phyloP scores from a whole-genome alignment of 495 filamentous ascomycete species.

The Cudoniella acicularis region DNA sequence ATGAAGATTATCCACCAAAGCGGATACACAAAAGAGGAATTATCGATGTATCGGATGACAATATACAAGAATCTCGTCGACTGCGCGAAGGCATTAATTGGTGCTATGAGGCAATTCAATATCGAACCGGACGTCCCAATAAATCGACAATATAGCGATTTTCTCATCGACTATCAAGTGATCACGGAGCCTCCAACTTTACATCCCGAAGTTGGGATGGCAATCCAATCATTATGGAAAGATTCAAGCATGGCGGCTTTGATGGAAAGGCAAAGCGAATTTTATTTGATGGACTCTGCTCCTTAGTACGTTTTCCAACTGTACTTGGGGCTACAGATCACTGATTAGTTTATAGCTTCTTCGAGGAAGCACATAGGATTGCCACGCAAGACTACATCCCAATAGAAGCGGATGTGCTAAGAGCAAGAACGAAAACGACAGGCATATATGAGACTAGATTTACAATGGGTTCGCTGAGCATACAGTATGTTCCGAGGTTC shows the following conservation, averaged over 20 bases:
- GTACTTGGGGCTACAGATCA: background rate
- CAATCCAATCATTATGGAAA: constrained; percentile 83
- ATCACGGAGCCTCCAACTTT: constrained; percentile 83
- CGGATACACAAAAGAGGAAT: constrained; percentile 88
- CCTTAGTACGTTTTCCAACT: constrained; percentile 73
- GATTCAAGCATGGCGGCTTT: constrained; percentile 79
- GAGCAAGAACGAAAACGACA: constrained; percentile 97
- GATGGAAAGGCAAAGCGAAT: constrained; percentile 93
- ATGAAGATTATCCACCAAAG: constrained; percentile 99
- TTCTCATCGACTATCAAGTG: constrained; percentile 80
- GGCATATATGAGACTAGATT: constrained; percentile 99
- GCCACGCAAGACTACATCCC: constrained; percentile 82
- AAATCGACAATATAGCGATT: constrained; percentile 71
- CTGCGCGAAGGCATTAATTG: constrained; percentile 88
- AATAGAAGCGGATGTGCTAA: constrained; percentile 86
- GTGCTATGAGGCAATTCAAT: constrained; percentile 81
- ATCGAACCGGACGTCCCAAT: constrained; percentile 69
- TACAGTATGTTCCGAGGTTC: constrained; percentile 94
- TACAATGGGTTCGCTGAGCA: constrained; percentile 95
- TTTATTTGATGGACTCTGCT: constrained; percentile 98
- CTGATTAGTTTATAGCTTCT: constrained; percentile 61
- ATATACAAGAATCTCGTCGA: constrained; percentile 98
- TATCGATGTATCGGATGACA: constrained; percentile 87
- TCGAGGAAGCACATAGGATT: constrained; percentile 88
- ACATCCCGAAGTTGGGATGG: constrained; percentile 72